These are phyloP conservation scores for Rhododendron vialii DNA, from an alignment of 148 eudicot species.

Conservation along the genomic window DNA sequence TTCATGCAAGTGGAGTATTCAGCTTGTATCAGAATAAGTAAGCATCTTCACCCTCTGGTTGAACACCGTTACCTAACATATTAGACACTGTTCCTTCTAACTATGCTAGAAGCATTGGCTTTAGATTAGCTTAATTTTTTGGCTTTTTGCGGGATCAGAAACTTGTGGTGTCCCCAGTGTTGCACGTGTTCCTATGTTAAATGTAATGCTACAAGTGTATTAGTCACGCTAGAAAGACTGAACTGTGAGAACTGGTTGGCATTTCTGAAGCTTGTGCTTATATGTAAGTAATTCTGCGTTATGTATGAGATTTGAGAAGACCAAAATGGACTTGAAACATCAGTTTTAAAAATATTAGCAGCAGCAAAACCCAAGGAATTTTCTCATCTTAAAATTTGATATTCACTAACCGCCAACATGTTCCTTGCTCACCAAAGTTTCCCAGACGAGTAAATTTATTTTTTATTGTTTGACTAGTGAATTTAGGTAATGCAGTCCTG, in stretches of 20 bases:
- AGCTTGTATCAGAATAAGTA: conserved; percentile 75
- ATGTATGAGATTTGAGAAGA: neutral
- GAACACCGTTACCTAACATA: neutral
- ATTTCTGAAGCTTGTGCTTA: neutral
- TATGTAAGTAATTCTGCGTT: neutral
- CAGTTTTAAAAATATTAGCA: too few species aligned
- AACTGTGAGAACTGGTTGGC: neutral
- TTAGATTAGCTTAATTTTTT: neutral
- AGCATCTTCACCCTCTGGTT: conserved; percentile 12
- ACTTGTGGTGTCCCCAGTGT: neutral
- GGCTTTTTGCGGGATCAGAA: neutral
- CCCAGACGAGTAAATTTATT: neutral
- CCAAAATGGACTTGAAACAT: neutral
- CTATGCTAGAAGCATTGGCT: neutral
- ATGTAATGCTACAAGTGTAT: neutral
- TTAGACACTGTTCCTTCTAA: neutral
- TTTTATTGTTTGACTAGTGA: neutral
- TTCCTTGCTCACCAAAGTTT: neutral
- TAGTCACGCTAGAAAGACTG: neutral
- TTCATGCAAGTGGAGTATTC: conserved; percentile 78
- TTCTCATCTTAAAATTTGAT: neutral
- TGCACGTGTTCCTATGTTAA: neutral
- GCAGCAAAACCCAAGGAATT: neutral
- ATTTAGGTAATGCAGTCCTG: neutral
- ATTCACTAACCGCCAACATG: neutral